Percentiles rank a stretch among this genome's conserved stretches.
Evolutionary conservation across 202 grass and related monocot genomes (phyloP).

Genomic region (Musa balbisiana): DNA sequence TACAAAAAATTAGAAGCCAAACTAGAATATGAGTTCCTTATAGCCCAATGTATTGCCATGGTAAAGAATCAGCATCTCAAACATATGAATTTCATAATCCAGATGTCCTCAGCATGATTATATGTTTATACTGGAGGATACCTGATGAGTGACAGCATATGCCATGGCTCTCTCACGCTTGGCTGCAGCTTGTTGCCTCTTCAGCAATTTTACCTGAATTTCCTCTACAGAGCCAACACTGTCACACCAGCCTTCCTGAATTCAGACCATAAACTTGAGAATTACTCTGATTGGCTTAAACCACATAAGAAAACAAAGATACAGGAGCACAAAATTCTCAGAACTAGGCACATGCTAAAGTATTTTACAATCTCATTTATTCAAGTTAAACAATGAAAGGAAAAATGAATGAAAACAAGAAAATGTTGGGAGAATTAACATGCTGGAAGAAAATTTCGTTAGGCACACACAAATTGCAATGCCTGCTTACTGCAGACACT

Average conservation of each 20-base stretch:
- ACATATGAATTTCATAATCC: not conserved
- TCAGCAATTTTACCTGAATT: slow-evolving; percentile 83
- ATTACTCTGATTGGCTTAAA: not conserved
- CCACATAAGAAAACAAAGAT: not conserved
- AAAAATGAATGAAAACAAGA: not conserved
- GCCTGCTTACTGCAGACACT: too few species aligned
- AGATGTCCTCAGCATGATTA: not conserved
- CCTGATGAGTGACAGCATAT: slow-evolving; percentile 95
- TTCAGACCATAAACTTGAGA: slow-evolving; percentile 25
- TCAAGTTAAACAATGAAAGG: not conserved
- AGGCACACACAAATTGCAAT: not conserved
- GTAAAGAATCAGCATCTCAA: not conserved
- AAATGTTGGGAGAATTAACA: not conserved
- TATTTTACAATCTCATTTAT: not conserved
- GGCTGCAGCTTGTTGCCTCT: slow-evolving; percentile 92
- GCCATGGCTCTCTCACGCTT: slow-evolving; percentile 92
- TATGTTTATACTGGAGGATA: slow-evolving; percentile 26
- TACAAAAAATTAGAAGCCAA: not conserved
- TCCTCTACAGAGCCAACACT: slow-evolving; percentile 85
- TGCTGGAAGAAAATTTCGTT: not conserved
- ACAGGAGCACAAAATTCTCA: not conserved
- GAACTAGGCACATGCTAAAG: not conserved
- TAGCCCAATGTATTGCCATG: not conserved
- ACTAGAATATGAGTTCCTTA: not conserved
- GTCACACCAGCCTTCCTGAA: slow-evolving; percentile 96